Conservation (phyloP, 2,329 filamentous ascomycete genomes). For the Peltaster fructicola region DNA sequence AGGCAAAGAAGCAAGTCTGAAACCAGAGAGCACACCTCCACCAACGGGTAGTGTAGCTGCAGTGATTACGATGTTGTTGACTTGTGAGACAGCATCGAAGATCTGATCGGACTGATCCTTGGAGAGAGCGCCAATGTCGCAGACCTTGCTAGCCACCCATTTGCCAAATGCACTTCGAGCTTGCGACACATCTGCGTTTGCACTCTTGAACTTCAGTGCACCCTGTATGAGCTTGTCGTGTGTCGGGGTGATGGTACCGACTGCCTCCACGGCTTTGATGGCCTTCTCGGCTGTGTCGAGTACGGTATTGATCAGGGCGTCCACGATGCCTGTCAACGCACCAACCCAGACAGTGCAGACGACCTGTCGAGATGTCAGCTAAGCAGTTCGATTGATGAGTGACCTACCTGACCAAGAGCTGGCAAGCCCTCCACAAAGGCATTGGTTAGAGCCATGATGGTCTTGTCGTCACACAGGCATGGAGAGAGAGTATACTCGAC, state of each 20-base stretch:
- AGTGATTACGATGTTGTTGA: neutral
- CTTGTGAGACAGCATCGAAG: constrained; percentile 1
- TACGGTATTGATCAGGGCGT: constrained; percentile 1
- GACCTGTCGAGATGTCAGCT: too few species aligned
- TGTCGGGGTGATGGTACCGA: neutral
- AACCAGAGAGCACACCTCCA: too few species aligned
- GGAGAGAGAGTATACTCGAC: too few species aligned
- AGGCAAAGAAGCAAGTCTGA: too few species aligned
- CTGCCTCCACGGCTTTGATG: neutral
- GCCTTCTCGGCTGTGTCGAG: constrained; percentile 2
- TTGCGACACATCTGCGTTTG: constrained; percentile 1
- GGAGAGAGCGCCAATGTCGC: neutral
- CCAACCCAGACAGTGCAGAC: constrained; percentile 1
- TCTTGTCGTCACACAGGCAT: too few species aligned
- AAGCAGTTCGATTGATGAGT: too few species aligned
- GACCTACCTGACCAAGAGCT: too few species aligned
- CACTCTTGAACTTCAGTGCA: constrained; percentile 1
- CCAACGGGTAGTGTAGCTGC: constrained; percentile 1
- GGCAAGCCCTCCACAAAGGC: too few species aligned
- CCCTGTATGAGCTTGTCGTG: constrained; percentile 2
- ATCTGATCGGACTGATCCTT: constrained; percentile 2
- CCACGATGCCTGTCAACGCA: constrained; percentile 2
- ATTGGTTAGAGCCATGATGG: too few species aligned
- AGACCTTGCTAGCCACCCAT: constrained; percentile 1
- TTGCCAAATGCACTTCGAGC: constrained; percentile 2